These are phyloP conservation scores for Aspergillus uvarum DNA, from an alignment of 2,329 filamentous ascomycete species.

Conservation along the genomic window DNA sequence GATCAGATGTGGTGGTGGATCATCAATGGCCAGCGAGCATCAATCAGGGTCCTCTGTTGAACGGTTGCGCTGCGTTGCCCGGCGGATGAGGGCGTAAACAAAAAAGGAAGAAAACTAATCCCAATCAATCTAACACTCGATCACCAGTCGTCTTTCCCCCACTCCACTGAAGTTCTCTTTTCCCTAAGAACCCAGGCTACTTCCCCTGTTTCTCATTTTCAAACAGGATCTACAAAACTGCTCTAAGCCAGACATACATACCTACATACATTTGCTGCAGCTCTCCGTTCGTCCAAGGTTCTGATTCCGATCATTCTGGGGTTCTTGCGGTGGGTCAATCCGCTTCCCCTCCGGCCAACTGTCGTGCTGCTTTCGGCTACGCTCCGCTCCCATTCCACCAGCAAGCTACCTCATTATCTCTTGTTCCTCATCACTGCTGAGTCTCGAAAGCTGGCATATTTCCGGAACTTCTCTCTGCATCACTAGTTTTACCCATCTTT, in stretches of 20 bases:
- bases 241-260: neutral
- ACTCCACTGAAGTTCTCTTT: constrained; percentile 1
- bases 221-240: neutral
- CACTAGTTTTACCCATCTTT: neutral
- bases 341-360: constrained; percentile 21
- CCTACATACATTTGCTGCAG: constrained; percentile 3
- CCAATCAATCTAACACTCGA: neutral
- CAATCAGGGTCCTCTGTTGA: neutral
- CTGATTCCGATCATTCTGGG: constrained; percentile 22
- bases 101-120: neutral
- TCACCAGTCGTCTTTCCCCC: neutral
- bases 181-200: neutral
- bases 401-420: constrained; percentile 26
- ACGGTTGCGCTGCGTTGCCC: constrained; percentile 7
- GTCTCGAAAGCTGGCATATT: neutral
- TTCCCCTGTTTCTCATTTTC: neutral
- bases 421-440: constrained; percentile 17
- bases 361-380: constrained; percentile 27
- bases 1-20: neutral
- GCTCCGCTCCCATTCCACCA: constrained; percentile 35
- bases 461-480: neutral
- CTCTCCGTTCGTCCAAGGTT: constrained; percentile 5
- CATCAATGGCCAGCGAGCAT: neutral
- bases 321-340: constrained; percentile 22
- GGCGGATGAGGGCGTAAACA: constrained; percentile 9